These are phyloP conservation scores for Ophiostoma perfectum DNA, from an alignment of 2,329 filamentous ascomycete genomes.

Conservation along the genomic window DNA sequence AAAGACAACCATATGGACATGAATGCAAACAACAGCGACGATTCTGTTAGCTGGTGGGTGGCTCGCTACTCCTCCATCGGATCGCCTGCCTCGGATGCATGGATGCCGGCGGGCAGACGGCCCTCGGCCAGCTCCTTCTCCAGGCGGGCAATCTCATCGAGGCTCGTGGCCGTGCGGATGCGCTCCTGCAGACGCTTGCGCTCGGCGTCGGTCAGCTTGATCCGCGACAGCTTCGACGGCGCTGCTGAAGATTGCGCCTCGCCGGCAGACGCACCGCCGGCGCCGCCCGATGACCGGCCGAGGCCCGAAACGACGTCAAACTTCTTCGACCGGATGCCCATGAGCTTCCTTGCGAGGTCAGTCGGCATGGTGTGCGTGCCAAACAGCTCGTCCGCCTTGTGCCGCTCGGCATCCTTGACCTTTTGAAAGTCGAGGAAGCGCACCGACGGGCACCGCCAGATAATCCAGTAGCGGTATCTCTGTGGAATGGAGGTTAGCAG, in stretches of 20 bases:
- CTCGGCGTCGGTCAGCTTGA: constrained; percentile 84
- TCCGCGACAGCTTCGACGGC: constrained; percentile 62
- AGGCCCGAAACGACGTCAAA: constrained; percentile 55
- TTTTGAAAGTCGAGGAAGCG: constrained; percentile 91
- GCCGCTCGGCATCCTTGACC: constrained; percentile 79
- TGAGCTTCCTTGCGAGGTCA: constrained; percentile 71
- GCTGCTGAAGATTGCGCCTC: constrained; percentile 32
- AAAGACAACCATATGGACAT: not conserved
- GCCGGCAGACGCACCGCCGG: constrained; percentile 25
- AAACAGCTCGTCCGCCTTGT: constrained; percentile 72
- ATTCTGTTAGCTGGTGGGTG: too few species aligned
- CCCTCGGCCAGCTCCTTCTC: constrained; percentile 93
- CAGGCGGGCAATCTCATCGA: constrained; percentile 82
- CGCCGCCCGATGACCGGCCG: constrained; percentile 32
- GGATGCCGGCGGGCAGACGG: constrained; percentile 66
- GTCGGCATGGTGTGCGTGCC: constrained; percentile 74
- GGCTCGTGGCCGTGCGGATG: constrained; percentile 80
- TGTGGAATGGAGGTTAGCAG: constrained; percentile 35
- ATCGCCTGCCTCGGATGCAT: constrained; percentile 43
- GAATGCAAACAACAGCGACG: not conserved
- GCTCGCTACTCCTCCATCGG: constrained; percentile 54
- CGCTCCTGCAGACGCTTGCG: constrained; percentile 77
- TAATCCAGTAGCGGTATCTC: constrained; percentile 88
- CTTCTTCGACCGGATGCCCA: constrained; percentile 73
- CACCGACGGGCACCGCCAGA: constrained; percentile 79